These are phyloP conservation scores for Brettanomyces nanus DNA, from an alignment of 805 yeast species.

Conservation along the genomic window DNA sequence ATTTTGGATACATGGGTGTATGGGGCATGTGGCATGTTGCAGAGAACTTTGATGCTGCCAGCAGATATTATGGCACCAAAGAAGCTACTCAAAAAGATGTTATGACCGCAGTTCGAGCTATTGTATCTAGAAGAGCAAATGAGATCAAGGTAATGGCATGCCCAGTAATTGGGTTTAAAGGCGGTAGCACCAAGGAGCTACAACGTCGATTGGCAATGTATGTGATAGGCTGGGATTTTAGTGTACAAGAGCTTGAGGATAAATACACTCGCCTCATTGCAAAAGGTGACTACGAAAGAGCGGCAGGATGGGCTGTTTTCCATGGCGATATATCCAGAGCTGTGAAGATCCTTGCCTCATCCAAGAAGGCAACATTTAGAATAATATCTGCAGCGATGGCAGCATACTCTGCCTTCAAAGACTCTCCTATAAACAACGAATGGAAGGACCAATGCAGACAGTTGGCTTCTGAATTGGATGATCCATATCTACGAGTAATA, in stretches of 20 bases:
- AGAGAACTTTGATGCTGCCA: conserved; percentile 33
- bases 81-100: conserved; percentile 30
- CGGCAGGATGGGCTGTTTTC: conserved; percentile 97
- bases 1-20: conserved; percentile 84
- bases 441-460: conserved; percentile 93
- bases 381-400: conserved; percentile 92
- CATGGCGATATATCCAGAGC: conserved; percentile 83
- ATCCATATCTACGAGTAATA: conserved; percentile 84
- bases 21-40: conserved; percentile 83
- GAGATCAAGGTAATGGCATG: conserved; percentile 41
- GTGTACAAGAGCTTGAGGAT: conserved; percentile 65
- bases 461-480: conserved; percentile 79
- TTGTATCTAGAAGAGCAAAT: conserved; percentile 33
- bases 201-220: conserved; percentile 74
- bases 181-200: conserved; percentile 42
- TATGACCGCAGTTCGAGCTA: conserved; percentile 42
- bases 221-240: conserved; percentile 87
- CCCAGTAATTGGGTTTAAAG: conserved; percentile 31
- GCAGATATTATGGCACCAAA: conserved; percentile 32
- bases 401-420: conserved; percentile 68
- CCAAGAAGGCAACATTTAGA: conserved; percentile 60
- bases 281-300: conserved; percentile 66
- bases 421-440: conserved; percentile 52
- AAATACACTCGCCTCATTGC: conserved; percentile 49
- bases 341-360: conserved; percentile 65